Conservation (phyloP, 257 asterid species). For the Solanum sejunctum region DNA sequence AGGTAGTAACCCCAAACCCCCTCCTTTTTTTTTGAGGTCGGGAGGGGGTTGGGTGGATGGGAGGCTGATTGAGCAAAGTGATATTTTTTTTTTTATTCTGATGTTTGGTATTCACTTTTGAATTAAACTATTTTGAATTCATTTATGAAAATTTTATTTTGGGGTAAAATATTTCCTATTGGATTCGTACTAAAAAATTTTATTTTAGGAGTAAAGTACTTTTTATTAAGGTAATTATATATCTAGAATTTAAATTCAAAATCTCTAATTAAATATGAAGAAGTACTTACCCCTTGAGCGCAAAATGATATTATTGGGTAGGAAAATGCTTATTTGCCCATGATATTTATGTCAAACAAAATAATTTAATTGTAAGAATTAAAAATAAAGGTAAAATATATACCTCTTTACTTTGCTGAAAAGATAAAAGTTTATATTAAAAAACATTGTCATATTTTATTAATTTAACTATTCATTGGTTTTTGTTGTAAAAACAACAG, state of each 20-base stretch:
- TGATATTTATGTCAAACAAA: not conserved
- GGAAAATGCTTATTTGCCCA: not conserved
- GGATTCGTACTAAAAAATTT: no score
- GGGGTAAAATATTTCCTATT: no score
- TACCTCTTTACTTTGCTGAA: not conserved
- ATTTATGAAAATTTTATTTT: no score
- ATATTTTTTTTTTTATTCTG: not conserved
- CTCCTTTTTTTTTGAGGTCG: no score
- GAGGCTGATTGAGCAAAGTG: not conserved
- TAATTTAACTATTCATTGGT: not conserved
- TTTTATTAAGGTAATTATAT: not conserved
- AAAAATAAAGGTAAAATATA: not conserved
- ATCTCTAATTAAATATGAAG: not conserved
- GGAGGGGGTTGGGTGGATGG: no score
- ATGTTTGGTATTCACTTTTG: no score
- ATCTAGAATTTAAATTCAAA: fast-evolving
- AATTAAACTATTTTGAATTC: no score
- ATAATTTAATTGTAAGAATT: not conserved
- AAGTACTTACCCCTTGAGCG: not conserved
- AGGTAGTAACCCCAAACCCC: not conserved
- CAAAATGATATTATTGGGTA: not conserved
- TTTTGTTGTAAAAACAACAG: not conserved
- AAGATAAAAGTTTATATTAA: not conserved
- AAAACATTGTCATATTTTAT: not conserved
- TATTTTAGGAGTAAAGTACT: no score